Evolutionary conservation across 148 eudicot genomes (phyloP), one percentile per base, ranked within the genome.

Genomic region (Chenopodium formosanum): DNA sequence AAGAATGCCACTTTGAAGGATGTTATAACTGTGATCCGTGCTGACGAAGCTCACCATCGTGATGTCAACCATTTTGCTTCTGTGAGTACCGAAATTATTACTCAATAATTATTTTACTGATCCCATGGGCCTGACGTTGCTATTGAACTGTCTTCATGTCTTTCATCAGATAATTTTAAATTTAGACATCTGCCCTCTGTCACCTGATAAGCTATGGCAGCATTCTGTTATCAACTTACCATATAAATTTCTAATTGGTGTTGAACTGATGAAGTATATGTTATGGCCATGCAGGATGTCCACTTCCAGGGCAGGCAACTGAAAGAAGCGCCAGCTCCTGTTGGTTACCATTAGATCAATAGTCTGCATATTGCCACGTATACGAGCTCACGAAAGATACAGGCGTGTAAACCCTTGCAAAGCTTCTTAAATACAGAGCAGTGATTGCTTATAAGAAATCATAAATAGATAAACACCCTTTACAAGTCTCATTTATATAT

Each of bases 61-160:
- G 98, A 94, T 89, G 98, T 94, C 78, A 94, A 94, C 82, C 98
- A 94, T 83, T 94, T 90, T 82, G 98, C 98, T 83, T 94, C 98
- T 64, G 98, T 94, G 79, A 92, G 98, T 91, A 29, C 60, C 73
- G 34, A 20, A 74, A 66, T 25, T 20, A 4, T 1, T 80, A 2
- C 37, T 34, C 37, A 2, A 2, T 34, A 4, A 17, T 70, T 47
- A 12, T 53, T 47, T 56, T 16, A 4, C 4, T 63, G 17, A 63
- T 12, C 32, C 46, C 2, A 10, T 56, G 44, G 7, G 48, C 7
- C 5, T 67, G 53, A 60, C 31, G 4, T 52, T 53, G 48, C 31
- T 14, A 69, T 27, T 53, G 25, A 9, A 1, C 1, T 73, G 14
- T 40, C 44, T 40, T 40, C 44, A 7, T 29, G 31, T 46, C 9